Base-by-base conservation (phyloP, 495 filamentous ascomycete genomes). In the Cenococcum geophilum region DNA sequence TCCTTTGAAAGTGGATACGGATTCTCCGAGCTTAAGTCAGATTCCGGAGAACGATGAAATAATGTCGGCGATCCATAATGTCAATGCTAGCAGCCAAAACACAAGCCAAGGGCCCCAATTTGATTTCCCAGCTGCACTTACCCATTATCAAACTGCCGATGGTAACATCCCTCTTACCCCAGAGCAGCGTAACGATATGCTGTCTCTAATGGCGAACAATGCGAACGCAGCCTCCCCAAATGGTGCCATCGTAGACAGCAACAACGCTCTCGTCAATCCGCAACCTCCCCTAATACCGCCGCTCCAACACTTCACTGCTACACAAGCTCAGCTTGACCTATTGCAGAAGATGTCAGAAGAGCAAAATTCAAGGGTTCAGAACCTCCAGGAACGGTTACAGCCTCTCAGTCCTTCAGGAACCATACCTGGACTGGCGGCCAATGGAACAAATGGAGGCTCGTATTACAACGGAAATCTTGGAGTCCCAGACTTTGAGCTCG, bases 371-470 rank as follows among this genome's bases (percentile, higher is more conserved):
- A 84, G 86, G 21, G 82, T 97, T 5, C 80, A 88, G 58, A 81
- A 87, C 57, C 76, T 97, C 23, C 81, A 82, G 55, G 81, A 81
- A 36, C 70, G 88, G 0, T 77, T 96, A 22, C 84, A 87, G 34
- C 90, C 91, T 1, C 76, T 95, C 32, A 89, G 85, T 67, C 91
- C 90, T 0, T 88, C 81, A 5, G 90, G 90, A 12, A 78, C 79
- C 18, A 93, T 96, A 54, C 89, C 90, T 0, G 90, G 89, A 10
- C 71, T 95, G 1, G 27, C 3, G 6, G 4, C 40, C 40, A 16
- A 52, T 27, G 21, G 25, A 25, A 23, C 16, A 10, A 32, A 52
- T 27, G 21, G 21, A 5, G 49, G 49, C 12, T 52, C 49, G 1
- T 52, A 52, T 32, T 52, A 23, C 20, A 52, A 52, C 49, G 22